Evolutionary conservation across 345 rosid genomes (phyloP), one percentile per base, ranked within the genome.

Genomic region (Draba incana): DNA sequence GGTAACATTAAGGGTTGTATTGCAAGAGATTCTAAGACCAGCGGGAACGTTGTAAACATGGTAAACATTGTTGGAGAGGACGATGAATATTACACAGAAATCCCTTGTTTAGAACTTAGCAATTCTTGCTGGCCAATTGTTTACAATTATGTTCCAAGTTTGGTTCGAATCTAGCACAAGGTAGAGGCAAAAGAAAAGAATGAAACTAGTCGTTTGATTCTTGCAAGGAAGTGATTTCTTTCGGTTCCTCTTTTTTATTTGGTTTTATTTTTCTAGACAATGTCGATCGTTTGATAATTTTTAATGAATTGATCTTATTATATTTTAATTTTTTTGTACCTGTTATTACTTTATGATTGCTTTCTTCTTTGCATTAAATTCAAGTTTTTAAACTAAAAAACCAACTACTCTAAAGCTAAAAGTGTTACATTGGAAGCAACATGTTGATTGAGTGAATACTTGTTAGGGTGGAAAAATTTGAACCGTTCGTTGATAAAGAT

Each of bases 81-180:
- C 11, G 13, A 54, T 15, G 44, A 16, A 16, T 15, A 35, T 31
- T 20, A 8, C 61, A 57, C 10, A 37, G 28, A 35, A 37, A 16
- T 20, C 13, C 10, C 10, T 37, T 57, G 6, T 37, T 33, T 33
- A 33, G 37, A 33, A 33, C 6, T 33, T 33, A 24, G 20, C 1
- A 6, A 10, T n/a, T 0, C 5, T 1, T 4, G 28, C 4, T 48
- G 5, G 27, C 31, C 62, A 20, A 11, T 2, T 20, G 38, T 38
- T 1, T 37, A 38, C 30, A 57, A 20, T 38, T 57, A 37, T 38
- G 62, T 38, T 11, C 62, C 46, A 38, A 37, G 46, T 57, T 20
- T 57, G 31, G 62, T 57, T 57, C 46, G 38, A 6, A 38, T 57
- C 14, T 27, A 56, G 28, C 28, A 33, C 5, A 28, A 35, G n/a